phyloP scores from a whole-genome alignment of 192 early-diverging fungal species.

The Polychytrium aggregatum region DNA sequence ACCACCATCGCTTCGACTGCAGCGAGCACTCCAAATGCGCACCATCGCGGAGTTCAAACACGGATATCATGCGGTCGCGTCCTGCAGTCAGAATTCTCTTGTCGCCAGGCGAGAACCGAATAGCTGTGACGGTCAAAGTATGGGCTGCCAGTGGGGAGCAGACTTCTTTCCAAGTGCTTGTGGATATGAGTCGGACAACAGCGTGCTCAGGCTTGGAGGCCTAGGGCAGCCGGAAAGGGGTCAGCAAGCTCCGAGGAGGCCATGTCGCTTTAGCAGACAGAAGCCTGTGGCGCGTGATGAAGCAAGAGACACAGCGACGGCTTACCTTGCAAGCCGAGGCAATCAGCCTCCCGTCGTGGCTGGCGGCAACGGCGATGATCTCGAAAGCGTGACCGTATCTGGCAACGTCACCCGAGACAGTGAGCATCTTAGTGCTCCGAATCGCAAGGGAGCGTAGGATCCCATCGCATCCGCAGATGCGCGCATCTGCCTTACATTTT shows the following conservation, averaged over 20 bases:
- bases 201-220: constrained; percentile 64
- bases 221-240: no score
- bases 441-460: no score
- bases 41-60: constrained; percentile 59
- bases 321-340: constrained; percentile 66
- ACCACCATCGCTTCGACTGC: no score
- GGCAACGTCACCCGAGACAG: no score
- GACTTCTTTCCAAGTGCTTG: constrained; percentile 57
- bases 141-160: constrained; percentile 51
- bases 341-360: constrained; percentile 54
- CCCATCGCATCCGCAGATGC: no score
- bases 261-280: no score
- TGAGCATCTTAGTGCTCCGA: no score
- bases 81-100: constrained; percentile 65
- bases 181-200: constrained; percentile 56
- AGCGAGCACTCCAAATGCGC: no score
- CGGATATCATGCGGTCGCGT: constrained; percentile 78
- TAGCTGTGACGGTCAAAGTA: constrained; percentile 69
- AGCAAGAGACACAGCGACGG: no score
- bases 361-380: constrained; percentile 64
- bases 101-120: constrained; percentile 69
- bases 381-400: constrained; percentile 97
- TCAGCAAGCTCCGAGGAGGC: no score
- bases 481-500: no score
- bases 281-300: no score